Base-by-base conservation (phyloP, 768 basidiomycete species). In the Suillus subaureus region DNA sequence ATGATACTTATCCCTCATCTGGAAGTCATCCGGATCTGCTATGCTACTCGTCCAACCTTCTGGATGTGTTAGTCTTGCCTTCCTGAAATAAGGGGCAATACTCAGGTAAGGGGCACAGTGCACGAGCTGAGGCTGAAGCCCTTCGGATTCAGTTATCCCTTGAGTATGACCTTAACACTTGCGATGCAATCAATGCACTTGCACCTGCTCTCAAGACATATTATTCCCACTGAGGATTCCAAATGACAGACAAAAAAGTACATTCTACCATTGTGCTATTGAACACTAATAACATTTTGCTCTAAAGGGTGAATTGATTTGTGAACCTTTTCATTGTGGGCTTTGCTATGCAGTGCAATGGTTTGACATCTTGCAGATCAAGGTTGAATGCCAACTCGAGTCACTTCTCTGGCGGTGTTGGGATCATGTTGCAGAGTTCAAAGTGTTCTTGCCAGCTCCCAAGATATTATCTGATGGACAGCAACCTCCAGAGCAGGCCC, bases 241-340 rank as follows among this genome's bases (percentile, higher is more conserved):
- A 31, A 4, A 71, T 66, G 62, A 55, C 13, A 1, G 16, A 43
- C 37, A 21, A 18, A 33, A 21, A 33, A 11, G 52, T 54, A 21
- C n/a, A 2, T 18, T n/a, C n/a, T 4, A 47, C 11, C 11, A 47
- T 0, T 5, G 4, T 23, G 23, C 23, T 6, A 2, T 7, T 49
- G 47, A 49, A 26, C n/a, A 23, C 5, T 55, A 16, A 74, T 76
- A 11, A 65, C 16, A n/a, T 11, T 4, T 40, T 4, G n/a, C 55
- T 33, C 28, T 45, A 21, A 61, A 79, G 79, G 73, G 74, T n/a
- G n/a, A n/a, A n/a, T n/a, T n/a, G n/a, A n/a, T n/a, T 0, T 45
- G 64, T 4, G 78, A 81, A n/a, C 74, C 79, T 0, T 81, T 80
- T 61, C 70, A 75, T 0, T 66, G 64, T 0, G 62, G 76, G 2